Evolutionary conservation across 768 basidiomycete genomes (phyloP).

Genomic region (Ramaria sp.): DNA sequence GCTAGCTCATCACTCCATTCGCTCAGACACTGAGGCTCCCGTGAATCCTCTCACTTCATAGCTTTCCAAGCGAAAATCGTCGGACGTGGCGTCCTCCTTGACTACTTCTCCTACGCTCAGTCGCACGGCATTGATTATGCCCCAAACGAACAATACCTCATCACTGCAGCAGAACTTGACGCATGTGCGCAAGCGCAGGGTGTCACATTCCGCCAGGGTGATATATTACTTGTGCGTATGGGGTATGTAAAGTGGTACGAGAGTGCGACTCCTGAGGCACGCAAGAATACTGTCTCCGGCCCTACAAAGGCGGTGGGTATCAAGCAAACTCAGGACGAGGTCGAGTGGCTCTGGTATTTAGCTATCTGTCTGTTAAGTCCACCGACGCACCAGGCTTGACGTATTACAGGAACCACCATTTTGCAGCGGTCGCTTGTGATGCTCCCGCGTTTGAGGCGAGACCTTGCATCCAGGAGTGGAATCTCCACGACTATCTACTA

Average conservation of each 20-base stretch:
- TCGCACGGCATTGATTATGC: neutral
- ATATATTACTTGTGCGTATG: slow-evolving; percentile 10
- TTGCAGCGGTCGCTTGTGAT: slow-evolving; percentile 12
- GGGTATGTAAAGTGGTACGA: slow-evolving; percentile 5
- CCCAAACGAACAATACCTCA: neutral
- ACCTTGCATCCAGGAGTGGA: neutral
- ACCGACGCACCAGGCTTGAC: neutral
- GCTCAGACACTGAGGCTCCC: neutral
- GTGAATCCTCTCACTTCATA: neutral
- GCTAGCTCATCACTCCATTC: too few relatives aligned
- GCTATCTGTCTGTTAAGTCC: neutral
- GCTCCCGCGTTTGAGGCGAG: slow-evolving; percentile 6
- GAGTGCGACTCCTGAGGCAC: neutral
- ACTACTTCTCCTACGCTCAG: slow-evolving; percentile 5
- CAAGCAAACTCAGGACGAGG: neutral
- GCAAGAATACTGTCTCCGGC: neutral
- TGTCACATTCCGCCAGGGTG: slow-evolving; percentile 10
- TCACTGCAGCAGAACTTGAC: slow-evolving; percentile 6
- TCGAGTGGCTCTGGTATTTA: slow-evolving; percentile 8
- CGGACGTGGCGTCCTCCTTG: slow-evolving; percentile 12
- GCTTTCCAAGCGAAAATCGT: slow-evolving; percentile 5
- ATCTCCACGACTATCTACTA: slow-evolving; percentile 1
- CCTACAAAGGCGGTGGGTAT: neutral
- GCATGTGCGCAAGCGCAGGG: slow-evolving; percentile 9
- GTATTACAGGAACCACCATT: slow-evolving; percentile 9